phyloP scores from a whole-genome alignment of 176 grass and related monocot species.

The Pharus latifolius region DNA sequence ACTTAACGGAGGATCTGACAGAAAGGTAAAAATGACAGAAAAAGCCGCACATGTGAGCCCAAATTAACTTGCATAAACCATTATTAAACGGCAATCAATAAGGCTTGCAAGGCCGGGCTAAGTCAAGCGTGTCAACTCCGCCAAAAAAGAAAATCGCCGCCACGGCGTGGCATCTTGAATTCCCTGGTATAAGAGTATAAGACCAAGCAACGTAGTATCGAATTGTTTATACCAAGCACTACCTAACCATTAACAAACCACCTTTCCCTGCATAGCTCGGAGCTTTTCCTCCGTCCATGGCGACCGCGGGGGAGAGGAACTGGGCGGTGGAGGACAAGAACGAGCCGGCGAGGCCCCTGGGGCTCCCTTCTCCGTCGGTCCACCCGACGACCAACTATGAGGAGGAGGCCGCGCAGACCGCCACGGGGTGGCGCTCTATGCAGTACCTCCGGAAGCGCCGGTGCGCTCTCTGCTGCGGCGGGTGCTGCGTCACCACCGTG shows the following conservation, averaged over 20 bases:
- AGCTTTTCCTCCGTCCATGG: background rate
- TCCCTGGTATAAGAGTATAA: background rate
- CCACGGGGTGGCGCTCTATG: constrained; percentile 18
- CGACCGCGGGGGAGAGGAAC: background rate
- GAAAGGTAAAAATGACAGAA: too few relatives aligned
- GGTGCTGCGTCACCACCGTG: constrained; percentile 33
- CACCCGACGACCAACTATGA: constrained; percentile 14
- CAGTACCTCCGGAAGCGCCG: constrained; percentile 30
- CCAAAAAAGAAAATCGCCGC: background rate
- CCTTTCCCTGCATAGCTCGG: background rate
- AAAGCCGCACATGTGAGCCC: too few relatives aligned
- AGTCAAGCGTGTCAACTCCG: constrained; percentile 17
- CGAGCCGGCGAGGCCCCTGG: constrained; percentile 13
- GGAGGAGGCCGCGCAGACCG: background rate
- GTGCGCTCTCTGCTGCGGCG: constrained; percentile 42
- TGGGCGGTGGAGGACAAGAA: background rate
- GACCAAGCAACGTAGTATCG: background rate
- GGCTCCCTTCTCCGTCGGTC: constrained; percentile 21
- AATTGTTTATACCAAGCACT: background rate
- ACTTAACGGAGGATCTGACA: too few relatives aligned
- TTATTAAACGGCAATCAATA: background rate
- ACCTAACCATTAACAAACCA: background rate
- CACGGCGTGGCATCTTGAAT: background rate
- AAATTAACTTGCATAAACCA: too few relatives aligned
- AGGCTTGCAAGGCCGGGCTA: background rate